These are phyloP conservation scores for Paecilomyces dactylethromorphus DNA, from an alignment of 2,329 filamentous ascomycete species.

Conservation along the genomic window DNA sequence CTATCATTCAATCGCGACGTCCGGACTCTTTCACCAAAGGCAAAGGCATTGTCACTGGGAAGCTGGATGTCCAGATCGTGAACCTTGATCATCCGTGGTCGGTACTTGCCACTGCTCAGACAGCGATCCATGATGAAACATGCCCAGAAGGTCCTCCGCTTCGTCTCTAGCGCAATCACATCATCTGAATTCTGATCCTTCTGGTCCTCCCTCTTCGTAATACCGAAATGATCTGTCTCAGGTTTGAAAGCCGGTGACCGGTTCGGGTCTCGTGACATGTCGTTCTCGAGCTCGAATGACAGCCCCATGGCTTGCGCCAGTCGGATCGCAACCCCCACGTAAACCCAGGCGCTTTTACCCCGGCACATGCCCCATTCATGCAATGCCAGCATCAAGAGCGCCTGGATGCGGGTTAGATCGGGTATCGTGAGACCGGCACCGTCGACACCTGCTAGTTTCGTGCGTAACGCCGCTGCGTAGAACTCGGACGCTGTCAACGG, in stretches of 20 bases:
- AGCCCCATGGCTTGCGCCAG: constrained; percentile 41
- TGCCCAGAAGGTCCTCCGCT: constrained; percentile 47
- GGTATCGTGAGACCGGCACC: constrained; percentile 35
- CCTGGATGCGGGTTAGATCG: constrained; percentile 47
- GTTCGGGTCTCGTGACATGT: constrained; percentile 38
- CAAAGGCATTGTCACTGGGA: constrained; percentile 42
- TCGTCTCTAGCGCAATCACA: constrained; percentile 47
- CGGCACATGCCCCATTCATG: constrained; percentile 54
- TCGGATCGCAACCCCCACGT: constrained; percentile 41
- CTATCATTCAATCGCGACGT: constrained; percentile 45
- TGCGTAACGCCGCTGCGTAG: constrained; percentile 48
- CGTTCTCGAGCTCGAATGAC: constrained; percentile 41
- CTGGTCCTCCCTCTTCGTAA: constrained; percentile 25
- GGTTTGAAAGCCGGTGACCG: constrained; percentile 29
- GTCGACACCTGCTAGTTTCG: constrained; percentile 37
- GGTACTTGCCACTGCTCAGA: constrained; percentile 41
- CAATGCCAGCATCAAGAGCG: constrained; percentile 49
- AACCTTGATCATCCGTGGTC: constrained; percentile 47
- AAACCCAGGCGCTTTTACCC: constrained; percentile 47
- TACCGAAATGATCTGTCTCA: constrained; percentile 33
- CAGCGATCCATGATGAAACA: constrained; percentile 49
- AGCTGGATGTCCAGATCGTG: constrained; percentile 38
- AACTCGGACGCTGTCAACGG: constrained; percentile 47
- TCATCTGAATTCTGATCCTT: constrained; percentile 37
- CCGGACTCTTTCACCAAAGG: constrained; percentile 48